Percentiles rank a stretch among this genome's conserved stretches.
These are phyloP conservation scores for Talaromyces atroroseus DNA, from an alignment of 2,329 filamentous ascomycete species.

Conservation along the genomic window DNA sequence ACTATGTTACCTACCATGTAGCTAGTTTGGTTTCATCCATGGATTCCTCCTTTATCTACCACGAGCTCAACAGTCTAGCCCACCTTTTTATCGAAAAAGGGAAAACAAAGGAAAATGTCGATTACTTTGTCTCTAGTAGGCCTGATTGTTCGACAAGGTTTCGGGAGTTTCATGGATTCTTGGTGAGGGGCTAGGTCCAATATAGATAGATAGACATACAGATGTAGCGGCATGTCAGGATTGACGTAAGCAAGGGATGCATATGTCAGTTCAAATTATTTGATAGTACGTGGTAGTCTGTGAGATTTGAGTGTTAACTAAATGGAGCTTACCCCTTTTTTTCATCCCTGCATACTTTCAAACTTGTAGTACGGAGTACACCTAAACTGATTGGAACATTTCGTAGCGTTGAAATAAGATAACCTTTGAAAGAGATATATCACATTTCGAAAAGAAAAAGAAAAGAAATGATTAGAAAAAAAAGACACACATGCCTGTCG, in stretches of 20 bases:
- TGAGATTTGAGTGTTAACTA: background rate
- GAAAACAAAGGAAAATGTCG: background rate
- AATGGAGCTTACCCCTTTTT: background rate
- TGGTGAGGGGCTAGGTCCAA: background rate
- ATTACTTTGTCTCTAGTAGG: no score
- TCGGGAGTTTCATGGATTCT: background rate
- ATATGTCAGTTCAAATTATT: background rate
- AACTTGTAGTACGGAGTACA: background rate
- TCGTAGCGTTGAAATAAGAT: background rate
- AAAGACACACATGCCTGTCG: background rate
- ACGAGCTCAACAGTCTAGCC: background rate
- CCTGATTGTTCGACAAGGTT: background rate
- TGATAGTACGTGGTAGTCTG: background rate
- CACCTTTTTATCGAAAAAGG: background rate
- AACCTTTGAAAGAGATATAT: background rate
- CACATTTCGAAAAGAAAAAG: background rate
- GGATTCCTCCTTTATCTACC: background rate
- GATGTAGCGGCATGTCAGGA: no score
- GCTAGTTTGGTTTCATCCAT: background rate
- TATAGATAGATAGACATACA: background rate
- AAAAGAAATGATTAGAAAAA: background rate
- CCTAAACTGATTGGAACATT: background rate
- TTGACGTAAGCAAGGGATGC: background rate
- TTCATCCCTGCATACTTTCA: constrained; percentile 9
- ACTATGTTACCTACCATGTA: background rate